phyloP scores from a whole-genome alignment of 202 grass and related monocot species.

The Sporobolus alterniflorus region DNA sequence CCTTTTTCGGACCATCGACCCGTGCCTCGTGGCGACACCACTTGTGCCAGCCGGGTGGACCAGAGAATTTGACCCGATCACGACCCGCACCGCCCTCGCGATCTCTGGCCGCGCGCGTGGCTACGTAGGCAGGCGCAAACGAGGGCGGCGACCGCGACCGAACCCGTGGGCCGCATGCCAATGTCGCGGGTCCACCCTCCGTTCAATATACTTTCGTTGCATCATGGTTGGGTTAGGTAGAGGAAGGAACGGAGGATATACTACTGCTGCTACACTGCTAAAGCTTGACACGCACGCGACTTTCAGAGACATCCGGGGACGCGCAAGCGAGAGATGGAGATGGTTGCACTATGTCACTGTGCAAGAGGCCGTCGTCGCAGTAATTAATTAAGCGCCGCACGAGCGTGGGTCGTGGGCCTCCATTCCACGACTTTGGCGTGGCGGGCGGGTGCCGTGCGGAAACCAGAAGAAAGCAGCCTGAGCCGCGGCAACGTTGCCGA shows the following conservation, averaged over 20 bases:
- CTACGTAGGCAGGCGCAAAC: not conserved
- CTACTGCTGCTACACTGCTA: not conserved
- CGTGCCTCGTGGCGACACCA: not conserved
- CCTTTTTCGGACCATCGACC: not conserved
- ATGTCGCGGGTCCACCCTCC: conserved; percentile 10
- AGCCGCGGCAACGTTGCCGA: no score
- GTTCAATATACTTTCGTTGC: not conserved
- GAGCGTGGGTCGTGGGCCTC: no score
- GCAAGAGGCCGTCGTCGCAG: no score
- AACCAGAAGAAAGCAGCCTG: no score
- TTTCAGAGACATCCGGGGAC: not conserved
- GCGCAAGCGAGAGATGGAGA: not conserved
- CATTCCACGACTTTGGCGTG: no score
- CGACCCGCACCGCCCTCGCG: not conserved
- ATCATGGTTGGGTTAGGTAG: conserved; percentile 6
- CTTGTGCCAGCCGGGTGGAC: not conserved
- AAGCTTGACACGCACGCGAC: conserved; percentile 25
- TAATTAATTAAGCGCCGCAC: no score
- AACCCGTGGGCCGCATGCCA: not conserved
- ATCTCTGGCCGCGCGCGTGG: not conserved
- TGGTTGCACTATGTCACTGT: no score
- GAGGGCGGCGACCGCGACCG: conserved; percentile 2
- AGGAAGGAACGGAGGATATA: not conserved
- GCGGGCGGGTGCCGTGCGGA: no score
- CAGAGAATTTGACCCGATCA: conserved; percentile 7